These are phyloP conservation scores for Aspergillus costaricaensis DNA, from an alignment of 2,329 filamentous ascomycete species.

Conservation along the genomic window DNA sequence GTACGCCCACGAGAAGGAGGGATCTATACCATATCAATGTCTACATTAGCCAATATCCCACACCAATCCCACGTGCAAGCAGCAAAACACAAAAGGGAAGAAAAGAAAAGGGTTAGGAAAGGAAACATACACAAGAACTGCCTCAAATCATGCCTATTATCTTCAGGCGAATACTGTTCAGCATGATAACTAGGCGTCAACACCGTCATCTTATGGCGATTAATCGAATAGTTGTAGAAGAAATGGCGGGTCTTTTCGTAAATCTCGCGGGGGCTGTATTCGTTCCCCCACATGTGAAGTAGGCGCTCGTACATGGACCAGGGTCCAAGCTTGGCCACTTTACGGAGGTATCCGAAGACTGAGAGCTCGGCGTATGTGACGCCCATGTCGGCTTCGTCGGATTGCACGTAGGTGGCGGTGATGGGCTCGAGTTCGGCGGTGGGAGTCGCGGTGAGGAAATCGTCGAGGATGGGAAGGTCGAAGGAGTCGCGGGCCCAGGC, in stretches of 20 bases:
- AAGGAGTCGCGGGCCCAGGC: slow-evolving; percentile 63
- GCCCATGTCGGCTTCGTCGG: slow-evolving; percentile 59
- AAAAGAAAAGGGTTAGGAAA: neutral
- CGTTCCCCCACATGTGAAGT: slow-evolving; percentile 52
- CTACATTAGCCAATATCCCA: neutral
- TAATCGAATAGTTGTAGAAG: slow-evolving; percentile 58
- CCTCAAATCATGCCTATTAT: slow-evolving; percentile 61
- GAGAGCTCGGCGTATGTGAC: slow-evolving; percentile 58
- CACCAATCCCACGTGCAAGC: neutral
- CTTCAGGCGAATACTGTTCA: slow-evolving; percentile 55
- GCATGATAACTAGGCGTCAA: slow-evolving; percentile 61
- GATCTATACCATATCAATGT: slow-evolving; percentile 25
- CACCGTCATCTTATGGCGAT: slow-evolving; percentile 66
- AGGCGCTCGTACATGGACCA: slow-evolving; percentile 58
- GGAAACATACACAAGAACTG: slow-evolving; percentile 53
- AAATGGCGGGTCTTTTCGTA: slow-evolving; percentile 51
- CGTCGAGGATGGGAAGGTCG: slow-evolving; percentile 63
- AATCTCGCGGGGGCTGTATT: slow-evolving; percentile 45
- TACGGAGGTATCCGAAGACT: slow-evolving; percentile 56
- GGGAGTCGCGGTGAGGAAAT: slow-evolving; percentile 65
- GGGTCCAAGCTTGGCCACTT: slow-evolving; percentile 56
- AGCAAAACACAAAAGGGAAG: neutral
- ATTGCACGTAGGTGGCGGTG: slow-evolving; percentile 61
- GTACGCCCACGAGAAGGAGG: slow-evolving; percentile 48
- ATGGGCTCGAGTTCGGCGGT: slow-evolving; percentile 69